Conservation (phyloP, 108 stramenopile species). For the Asterionellopsis glacialis region DNA sequence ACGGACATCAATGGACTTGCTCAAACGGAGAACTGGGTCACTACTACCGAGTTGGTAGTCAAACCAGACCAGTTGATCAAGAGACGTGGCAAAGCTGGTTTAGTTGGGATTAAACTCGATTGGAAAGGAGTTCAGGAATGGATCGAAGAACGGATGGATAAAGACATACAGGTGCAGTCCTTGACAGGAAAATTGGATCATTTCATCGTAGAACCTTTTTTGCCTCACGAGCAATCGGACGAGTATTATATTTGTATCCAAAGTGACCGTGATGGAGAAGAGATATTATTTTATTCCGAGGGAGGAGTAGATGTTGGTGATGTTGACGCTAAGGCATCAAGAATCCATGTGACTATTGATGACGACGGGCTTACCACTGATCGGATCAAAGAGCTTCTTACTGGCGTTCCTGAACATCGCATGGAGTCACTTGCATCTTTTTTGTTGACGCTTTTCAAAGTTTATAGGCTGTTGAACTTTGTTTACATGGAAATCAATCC, state of each 20-base stretch:
- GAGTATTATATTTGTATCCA: constrained; percentile 92
- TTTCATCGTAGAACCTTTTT: constrained; percentile 89
- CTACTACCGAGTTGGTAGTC: constrained; percentile 56
- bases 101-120: constrained; percentile 79
- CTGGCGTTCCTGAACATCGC: constrained; percentile 51
- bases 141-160: constrained; percentile 70
- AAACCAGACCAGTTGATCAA: constrained; percentile 95
- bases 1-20: constrained; percentile 44
- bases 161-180: constrained; percentile 51
- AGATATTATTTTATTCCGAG: constrained; percentile 79
- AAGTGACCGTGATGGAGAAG: constrained; percentile 71
- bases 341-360: constrained; percentile 47
- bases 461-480: constrained; percentile 82
- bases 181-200: constrained; percentile 70
- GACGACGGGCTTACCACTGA: constrained; percentile 19
- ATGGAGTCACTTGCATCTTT: constrained; percentile 50
- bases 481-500: constrained; percentile 91
- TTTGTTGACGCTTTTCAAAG: constrained; percentile 57
- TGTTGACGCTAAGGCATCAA: constrained; percentile 81
- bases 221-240: constrained; percentile 72
- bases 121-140: constrained; percentile 69
- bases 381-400: constrained; percentile 29
- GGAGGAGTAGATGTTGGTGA: constrained; percentile 92
- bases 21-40: constrained; percentile 69
- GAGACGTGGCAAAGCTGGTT: constrained; percentile 86